Percentiles rank a stretch among this genome's conserved stretches.
phyloP scores from a whole-genome alignment of 2,329 filamentous ascomycete genomes.

The Chrysosporium queenslandicum region DNA sequence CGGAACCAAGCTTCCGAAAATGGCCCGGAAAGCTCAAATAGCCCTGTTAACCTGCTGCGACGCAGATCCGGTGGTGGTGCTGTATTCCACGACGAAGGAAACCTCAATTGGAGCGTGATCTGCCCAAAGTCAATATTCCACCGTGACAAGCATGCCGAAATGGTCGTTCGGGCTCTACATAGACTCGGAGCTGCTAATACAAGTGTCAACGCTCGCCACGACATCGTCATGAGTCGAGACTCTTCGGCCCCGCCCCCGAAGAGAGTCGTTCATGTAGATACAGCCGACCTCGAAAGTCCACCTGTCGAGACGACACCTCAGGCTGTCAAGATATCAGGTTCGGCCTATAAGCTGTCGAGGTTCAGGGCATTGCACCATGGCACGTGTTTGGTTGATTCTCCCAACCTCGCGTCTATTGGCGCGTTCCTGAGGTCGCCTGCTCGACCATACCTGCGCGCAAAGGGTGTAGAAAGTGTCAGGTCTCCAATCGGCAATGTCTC shows the following conservation, averaged over 20 bases:
- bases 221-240: constrained; percentile 66
- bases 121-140: constrained; percentile 68
- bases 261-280: constrained; percentile 22
- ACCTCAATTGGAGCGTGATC: constrained; percentile 91
- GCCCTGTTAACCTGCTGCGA: constrained; percentile 57
- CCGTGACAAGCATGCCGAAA: constrained; percentile 76
- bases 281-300: constrained; percentile 39
- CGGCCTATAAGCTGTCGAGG: constrained; percentile 85
- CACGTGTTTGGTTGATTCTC: constrained; percentile 71
- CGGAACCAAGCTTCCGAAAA: constrained; percentile 14
- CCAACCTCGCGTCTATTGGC: constrained; percentile 60
- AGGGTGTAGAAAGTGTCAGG: constrained; percentile 83
- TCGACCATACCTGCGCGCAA: constrained; percentile 62
- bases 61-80: constrained; percentile 81
- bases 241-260: constrained; percentile 16
- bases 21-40: constrained; percentile 18
- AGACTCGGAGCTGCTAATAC: constrained; percentile 41
- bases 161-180: constrained; percentile 77
- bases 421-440: constrained; percentile 68
- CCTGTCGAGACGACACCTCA: constrained; percentile 24
- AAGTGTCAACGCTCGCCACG: constrained; percentile 79
- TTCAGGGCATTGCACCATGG: constrained; percentile 80
- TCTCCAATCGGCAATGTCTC: constrained; percentile 74
- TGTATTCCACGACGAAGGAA: constrained; percentile 87
- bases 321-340: constrained; percentile 77